phyloP scores from a whole-genome alignment of 192 early-diverging fungal species.

The Gryganskiella cystojenkinii region DNA sequence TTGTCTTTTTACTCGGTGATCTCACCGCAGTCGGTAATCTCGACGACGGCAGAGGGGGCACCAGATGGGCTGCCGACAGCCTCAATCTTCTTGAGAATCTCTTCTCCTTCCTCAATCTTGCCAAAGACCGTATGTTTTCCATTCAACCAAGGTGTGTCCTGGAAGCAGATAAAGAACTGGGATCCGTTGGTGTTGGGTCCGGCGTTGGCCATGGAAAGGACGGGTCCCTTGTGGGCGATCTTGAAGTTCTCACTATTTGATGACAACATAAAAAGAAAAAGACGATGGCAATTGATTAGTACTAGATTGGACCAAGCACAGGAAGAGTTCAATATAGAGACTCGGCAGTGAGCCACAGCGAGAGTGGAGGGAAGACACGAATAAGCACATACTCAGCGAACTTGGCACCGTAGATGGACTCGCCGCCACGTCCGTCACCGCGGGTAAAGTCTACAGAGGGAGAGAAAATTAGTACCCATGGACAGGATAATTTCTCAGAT shows the following conservation, averaged over 20 bases:
- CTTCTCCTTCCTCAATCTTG: conserved; percentile 77
- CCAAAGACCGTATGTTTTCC: conserved; percentile 95
- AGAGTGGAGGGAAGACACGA: too few relatives aligned
- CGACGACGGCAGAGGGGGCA: conserved; percentile 70
- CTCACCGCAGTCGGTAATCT: conserved; percentile 84
- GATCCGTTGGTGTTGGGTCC: conserved; percentile 63
- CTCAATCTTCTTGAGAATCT: conserved; percentile 83
- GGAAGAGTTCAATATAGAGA: too few relatives aligned
- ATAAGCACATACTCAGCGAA: conserved; percentile 76
- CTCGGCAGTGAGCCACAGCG: too few relatives aligned
- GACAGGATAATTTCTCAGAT: not conserved
- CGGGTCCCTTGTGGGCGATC: conserved; percentile 81
- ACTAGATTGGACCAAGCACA: too few relatives aligned
- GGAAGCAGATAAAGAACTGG: conserved; percentile 49
- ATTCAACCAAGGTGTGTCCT: conserved; percentile 85
- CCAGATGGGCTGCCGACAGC: conserved; percentile 68
- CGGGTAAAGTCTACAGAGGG: conserved; percentile 57
- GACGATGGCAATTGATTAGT: not conserved
- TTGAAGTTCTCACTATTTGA: conserved; percentile 84
- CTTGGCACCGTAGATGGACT: conserved; percentile 87
- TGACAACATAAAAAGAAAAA: conserved; percentile 1
- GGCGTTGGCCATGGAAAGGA: conserved; percentile 80
- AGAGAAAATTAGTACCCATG: not conserved
- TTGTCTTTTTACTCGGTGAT: conserved; percentile 47
- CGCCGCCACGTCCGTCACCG: conserved; percentile 80